Percentiles rank a stretch among this genome's conserved stretches.
phyloP scores from a whole-genome alignment of 331 rosid genomes.

The Quercus phellos region DNA sequence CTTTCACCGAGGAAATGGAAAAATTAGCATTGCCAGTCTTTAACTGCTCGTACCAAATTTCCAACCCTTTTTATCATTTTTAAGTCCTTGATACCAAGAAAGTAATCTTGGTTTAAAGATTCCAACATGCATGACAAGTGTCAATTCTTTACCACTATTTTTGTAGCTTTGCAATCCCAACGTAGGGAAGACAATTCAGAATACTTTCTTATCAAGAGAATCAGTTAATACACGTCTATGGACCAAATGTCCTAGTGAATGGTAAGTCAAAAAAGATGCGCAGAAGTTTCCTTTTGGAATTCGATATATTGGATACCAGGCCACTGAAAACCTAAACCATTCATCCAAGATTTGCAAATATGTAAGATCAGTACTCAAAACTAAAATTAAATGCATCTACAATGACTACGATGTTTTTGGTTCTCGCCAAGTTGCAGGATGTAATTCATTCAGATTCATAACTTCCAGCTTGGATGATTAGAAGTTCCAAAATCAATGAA shows the following conservation, averaged over 20 bases:
- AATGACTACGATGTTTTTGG: not conserved
- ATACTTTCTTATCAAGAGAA: not conserved
- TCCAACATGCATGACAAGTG: not conserved
- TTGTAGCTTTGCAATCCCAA: not conserved
- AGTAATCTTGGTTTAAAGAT: not conserved
- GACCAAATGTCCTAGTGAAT: not conserved
- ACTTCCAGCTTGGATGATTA: not conserved
- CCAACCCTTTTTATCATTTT: not conserved
- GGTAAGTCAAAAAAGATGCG: not conserved
- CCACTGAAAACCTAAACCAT: not conserved
- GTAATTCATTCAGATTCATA: not conserved
- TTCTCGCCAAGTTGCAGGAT: not conserved
- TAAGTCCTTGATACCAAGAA: not conserved
- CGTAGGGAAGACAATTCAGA: not conserved
- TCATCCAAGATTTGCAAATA: not conserved
- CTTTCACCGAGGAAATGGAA: not conserved
- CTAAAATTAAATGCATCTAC: not conserved
- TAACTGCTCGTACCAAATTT: not conserved
- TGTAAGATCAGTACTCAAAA: not conserved
- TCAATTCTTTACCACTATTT: not conserved
- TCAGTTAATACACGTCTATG: not conserved
- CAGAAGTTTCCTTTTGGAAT: not conserved
- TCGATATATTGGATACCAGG: slow-evolving; percentile 5
- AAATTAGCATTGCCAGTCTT: not conserved
- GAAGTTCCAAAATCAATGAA: not conserved